A percentile compares a stretch with the other conserved stretches of the same genome.
phyloP scores from a whole-genome alignment of 1,284 basidiomycete genomes.

The Moniliophthora roreri region DNA sequence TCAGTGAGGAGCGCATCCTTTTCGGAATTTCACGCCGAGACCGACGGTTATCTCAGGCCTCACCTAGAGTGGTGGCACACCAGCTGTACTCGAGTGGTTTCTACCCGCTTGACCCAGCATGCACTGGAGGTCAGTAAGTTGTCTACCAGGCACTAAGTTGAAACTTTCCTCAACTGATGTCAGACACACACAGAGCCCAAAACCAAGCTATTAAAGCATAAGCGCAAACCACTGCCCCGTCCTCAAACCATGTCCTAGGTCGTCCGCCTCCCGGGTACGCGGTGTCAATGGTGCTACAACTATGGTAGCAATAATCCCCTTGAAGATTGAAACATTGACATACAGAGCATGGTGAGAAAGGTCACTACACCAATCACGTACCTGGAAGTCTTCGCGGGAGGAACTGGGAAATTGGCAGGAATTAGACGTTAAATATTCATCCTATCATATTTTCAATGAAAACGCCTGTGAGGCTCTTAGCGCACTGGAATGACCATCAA shows the following conservation, averaged over 20 bases:
- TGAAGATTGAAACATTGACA: slow-evolving; percentile 9
- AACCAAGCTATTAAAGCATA: slow-evolving; percentile 68
- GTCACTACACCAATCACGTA: slow-evolving; percentile 93
- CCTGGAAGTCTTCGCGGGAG: slow-evolving; percentile 60
- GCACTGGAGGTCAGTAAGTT: slow-evolving; percentile 88
- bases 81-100: slow-evolving; percentile 93
- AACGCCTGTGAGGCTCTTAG: too few relatives aligned
- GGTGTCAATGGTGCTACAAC: slow-evolving; percentile 42
- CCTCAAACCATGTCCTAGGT: slow-evolving; percentile 77
- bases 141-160: slow-evolving; percentile 12
- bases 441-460: too few relatives aligned
- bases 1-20: slow-evolving; percentile 54
- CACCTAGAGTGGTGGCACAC: too few relatives aligned
- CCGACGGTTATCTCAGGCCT: too few relatives aligned
- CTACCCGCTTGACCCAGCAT: slow-evolving; percentile 92
- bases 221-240: slow-evolving; percentile 78
- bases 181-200: slow-evolving; percentile 54
- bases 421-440: too few relatives aligned
- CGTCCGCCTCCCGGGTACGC: slow-evolving; percentile 91
- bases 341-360: slow-evolving; percentile 79
- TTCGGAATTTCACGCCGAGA: too few relatives aligned
- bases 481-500: too few relatives aligned
- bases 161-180: slow-evolving; percentile 17
- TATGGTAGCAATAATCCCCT: too few relatives aligned
- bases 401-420: too few relatives aligned